These are phyloP conservation scores for Dactylonectria estremocensis DNA, from an alignment of 2,329 filamentous ascomycete species.

Conservation along the genomic window DNA sequence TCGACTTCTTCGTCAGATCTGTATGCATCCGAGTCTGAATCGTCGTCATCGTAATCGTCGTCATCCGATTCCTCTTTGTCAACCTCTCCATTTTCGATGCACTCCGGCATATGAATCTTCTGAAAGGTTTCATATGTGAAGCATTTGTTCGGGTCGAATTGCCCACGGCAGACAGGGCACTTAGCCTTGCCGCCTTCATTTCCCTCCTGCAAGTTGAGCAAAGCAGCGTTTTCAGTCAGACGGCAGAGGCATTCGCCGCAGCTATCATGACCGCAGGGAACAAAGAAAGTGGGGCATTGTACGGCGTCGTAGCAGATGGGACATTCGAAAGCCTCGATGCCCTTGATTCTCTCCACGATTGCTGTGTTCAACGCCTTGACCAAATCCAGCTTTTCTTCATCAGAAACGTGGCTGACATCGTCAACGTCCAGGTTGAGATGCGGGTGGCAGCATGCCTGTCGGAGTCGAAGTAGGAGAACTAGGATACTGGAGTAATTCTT, in stretches of 20 bases:
- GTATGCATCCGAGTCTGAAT: conserved; percentile 50
- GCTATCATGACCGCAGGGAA: conserved; percentile 86
- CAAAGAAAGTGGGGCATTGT: conserved; percentile 81
- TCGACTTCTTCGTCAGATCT: conserved; percentile 53
- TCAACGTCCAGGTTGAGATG: conserved; percentile 53
- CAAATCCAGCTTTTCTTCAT: conserved; percentile 69
- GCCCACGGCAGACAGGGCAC: conserved; percentile 83
- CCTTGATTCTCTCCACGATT: conserved; percentile 78
- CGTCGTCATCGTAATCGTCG: conserved; percentile 45
- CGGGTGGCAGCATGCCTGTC: conserved; percentile 74
- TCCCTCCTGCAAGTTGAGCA: conserved; percentile 70
- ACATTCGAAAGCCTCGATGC: conserved; percentile 77
- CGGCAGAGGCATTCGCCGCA: conserved; percentile 84
- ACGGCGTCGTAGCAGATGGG: conserved; percentile 86
- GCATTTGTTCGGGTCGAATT: conserved; percentile 76
- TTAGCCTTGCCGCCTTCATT: conserved; percentile 70
- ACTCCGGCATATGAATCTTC: conserved; percentile 77
- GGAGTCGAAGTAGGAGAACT: conserved; percentile 84
- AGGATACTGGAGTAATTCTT: conserved; percentile 83
- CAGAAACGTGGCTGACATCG: conserved; percentile 58
- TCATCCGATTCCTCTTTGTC: conserved; percentile 55
- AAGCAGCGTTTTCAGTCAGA: conserved; percentile 73
- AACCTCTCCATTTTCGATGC: conserved; percentile 57
- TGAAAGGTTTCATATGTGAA: conserved; percentile 84
- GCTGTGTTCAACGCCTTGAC: conserved; percentile 72